Evolutionary conservation across 768 basidiomycete species (phyloP), one percentile per base, ranked within the genome.

Genomic region (Amylocystis lapponica): DNA sequence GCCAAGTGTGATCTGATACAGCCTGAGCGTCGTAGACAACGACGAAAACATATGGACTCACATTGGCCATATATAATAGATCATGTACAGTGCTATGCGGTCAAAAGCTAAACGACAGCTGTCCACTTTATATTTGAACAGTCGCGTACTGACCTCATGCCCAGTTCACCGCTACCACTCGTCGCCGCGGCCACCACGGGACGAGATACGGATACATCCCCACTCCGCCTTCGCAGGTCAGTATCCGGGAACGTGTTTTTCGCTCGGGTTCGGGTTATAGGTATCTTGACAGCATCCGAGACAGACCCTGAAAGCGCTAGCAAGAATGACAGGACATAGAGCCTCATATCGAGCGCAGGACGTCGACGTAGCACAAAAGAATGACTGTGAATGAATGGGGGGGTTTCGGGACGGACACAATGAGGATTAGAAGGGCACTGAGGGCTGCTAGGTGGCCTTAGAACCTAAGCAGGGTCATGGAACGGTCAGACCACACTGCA

Each of bases 51-150:
- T 7, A 47, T 41, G 23, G 7, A 66, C 83, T 63, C 53, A 86
- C 86, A 56, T 90, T 81, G 43, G 80, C 75, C 44, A 88, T 74
- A 53, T 92, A 92, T 46, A 91, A 71, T 61, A 91, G 58, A 64
- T 91, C 89, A 48, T 81, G 75, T 21, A 80, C 74, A 49, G 83
- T 78, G 54, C 86, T 90, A 46, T 20, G 45, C 43, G 39, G 39
- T 25, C n/a, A 13, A 12, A 17, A 21, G 12, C 33, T 35, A 29
- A 4, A 27, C n/a, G 8, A 20, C 25, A 19, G 10, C 13, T 26
- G 17, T 22, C 19, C 8, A 21, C 19, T 20, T 9, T 3, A 26
- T 17, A 10, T 5, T 2, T 27, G n/a, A n/a, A 25, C 23, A 44
- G 45, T n/a, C n/a, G n/a, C n/a, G n/a, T n/a, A n/a, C n/a, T 41